Evolutionary conservation across 768 basidiomycete species (phyloP).

Genomic region (Mycena filopes): DNA sequence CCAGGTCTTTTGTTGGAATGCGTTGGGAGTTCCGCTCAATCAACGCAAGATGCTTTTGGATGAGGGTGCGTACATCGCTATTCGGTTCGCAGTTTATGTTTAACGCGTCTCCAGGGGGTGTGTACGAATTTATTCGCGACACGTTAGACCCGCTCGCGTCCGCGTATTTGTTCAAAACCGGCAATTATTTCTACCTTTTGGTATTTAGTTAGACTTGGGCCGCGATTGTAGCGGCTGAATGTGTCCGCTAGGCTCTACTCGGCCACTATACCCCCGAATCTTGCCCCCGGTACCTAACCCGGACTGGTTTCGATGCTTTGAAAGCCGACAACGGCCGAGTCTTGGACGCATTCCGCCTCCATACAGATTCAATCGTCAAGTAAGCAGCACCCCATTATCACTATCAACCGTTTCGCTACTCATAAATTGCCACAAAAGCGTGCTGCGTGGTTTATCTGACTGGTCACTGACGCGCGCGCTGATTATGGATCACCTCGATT

Average conservation of each 20-base stretch:
- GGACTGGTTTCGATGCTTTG: conserved; percentile 65
- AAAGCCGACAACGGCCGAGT: conserved; percentile 56
- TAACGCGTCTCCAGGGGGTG: conserved; percentile 28
- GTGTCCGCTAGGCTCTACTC: conserved; percentile 46
- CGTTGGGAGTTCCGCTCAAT: conserved; percentile 78
- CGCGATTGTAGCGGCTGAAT: not conserved
- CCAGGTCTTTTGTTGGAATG: conserved; percentile 80
- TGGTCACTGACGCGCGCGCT: conserved; percentile 69
- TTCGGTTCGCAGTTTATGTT: not conserved
- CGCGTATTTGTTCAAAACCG: conserved; percentile 65
- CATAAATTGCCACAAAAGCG: conserved; percentile 33
- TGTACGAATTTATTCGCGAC: conserved; percentile 62
- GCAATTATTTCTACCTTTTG: conserved; percentile 73
- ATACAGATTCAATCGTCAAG: conserved; percentile 79
- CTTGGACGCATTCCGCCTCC: conserved; percentile 70
- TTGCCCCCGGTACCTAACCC: conserved; percentile 73
- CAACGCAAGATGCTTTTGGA: conserved; percentile 70
- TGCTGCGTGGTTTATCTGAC: conserved; percentile 44
- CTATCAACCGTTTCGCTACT: not conserved
- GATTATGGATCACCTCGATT: conserved; percentile 79
- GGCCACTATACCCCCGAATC: conserved; percentile 69
- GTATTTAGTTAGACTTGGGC: conserved; percentile 41
- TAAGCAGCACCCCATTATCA: conserved; percentile 41
- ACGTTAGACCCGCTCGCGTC: conserved; percentile 62
- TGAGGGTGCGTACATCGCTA: conserved; percentile 46